Conservation (phyloP, 805 yeast species). For the Lachancea sp. region DNA sequence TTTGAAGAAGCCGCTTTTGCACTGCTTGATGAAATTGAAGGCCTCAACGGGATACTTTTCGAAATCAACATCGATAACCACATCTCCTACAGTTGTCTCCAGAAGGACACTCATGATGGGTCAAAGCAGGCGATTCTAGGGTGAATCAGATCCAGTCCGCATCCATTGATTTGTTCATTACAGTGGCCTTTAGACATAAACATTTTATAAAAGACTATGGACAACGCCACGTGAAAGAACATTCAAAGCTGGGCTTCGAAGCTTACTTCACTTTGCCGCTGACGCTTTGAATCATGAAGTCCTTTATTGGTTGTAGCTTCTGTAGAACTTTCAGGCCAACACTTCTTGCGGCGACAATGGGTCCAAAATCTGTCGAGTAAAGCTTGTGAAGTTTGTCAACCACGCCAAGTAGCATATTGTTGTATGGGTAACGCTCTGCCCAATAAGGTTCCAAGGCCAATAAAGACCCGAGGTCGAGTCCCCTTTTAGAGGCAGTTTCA, state of each 20-base stretch:
- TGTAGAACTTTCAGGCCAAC: conserved; percentile 70
- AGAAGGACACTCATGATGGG: conserved; percentile 35
- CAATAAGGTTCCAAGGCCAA: conserved; percentile 83
- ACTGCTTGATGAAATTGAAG: conserved; percentile 46
- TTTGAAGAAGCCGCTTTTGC: conserved; percentile 46
- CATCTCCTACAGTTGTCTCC: conserved; percentile 39
- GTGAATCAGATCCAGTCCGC: background rate
- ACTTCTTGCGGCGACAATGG: conserved; percentile 69
- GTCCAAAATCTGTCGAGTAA: conserved; percentile 65
- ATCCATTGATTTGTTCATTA: too few relatives aligned
- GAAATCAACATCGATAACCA: conserved; percentile 44
- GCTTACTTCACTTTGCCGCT: conserved; percentile 30
- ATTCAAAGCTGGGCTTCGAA: background rate
- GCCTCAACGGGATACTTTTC: conserved; percentile 36
- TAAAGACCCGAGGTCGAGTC: conserved; percentile 80
- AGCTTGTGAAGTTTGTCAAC: conserved; percentile 90
- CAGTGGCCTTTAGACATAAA: too few relatives aligned
- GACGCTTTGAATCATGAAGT: conserved; percentile 55
- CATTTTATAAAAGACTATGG: too few relatives aligned
- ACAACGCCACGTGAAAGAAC: background rate
- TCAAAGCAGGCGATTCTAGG: background rate
- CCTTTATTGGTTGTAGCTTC: conserved; percentile 57
- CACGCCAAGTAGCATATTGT: conserved; percentile 76
- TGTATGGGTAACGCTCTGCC: conserved; percentile 71
- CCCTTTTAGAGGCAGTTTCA: conserved; percentile 65